These are phyloP conservation scores for Tephrocybe rancida DNA, from an alignment of 768 basidiomycete species.

Conservation along the genomic window DNA sequence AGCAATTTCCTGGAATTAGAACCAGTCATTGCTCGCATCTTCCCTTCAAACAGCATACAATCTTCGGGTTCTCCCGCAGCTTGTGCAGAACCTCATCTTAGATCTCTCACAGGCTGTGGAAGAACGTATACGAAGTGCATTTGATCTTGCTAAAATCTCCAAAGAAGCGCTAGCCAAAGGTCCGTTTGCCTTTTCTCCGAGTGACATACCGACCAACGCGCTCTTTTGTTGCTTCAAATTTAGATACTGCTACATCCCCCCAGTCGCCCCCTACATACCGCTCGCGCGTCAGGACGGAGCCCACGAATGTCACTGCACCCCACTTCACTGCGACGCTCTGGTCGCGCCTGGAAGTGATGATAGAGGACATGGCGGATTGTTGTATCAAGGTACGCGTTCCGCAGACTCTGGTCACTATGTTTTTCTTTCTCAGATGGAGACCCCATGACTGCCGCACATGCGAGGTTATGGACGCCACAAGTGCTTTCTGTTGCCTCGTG, in stretches of 20 bases:
- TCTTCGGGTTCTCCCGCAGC: constrained; percentile 77
- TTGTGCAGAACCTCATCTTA: constrained; percentile 76
- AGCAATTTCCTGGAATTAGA: constrained; percentile 44
- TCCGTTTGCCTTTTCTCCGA: constrained; percentile 23
- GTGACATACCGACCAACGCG: not conserved
- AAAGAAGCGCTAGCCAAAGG: constrained; percentile 85
- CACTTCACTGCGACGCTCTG: constrained; percentile 87
- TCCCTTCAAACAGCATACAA: constrained; percentile 97
- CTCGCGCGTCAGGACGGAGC: constrained; percentile 87
- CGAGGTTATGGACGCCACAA: constrained; percentile 12
- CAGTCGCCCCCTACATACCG: constrained; percentile 67
- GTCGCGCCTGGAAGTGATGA: constrained; percentile 76
- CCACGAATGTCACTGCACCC: constrained; percentile 83
- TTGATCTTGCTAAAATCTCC: constrained; percentile 87
- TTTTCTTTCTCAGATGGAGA: not conserved
- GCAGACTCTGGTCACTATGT: not conserved
- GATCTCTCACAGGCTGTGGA: constrained; percentile 87
- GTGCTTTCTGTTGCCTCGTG: constrained; percentile 17
- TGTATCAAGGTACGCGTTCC: constrained; percentile 76
- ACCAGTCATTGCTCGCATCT: constrained; percentile 88
- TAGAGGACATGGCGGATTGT: constrained; percentile 87
- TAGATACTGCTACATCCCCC: constrained; percentile 23
- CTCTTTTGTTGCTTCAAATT: not conserved
- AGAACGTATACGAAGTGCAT: constrained; percentile 75
- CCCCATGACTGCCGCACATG: constrained; percentile 6